Percentiles rank a stretch among this genome's conserved stretches.
Conservation (phyloP, 306 rosid species). For the Castanospermum australe region DNA sequence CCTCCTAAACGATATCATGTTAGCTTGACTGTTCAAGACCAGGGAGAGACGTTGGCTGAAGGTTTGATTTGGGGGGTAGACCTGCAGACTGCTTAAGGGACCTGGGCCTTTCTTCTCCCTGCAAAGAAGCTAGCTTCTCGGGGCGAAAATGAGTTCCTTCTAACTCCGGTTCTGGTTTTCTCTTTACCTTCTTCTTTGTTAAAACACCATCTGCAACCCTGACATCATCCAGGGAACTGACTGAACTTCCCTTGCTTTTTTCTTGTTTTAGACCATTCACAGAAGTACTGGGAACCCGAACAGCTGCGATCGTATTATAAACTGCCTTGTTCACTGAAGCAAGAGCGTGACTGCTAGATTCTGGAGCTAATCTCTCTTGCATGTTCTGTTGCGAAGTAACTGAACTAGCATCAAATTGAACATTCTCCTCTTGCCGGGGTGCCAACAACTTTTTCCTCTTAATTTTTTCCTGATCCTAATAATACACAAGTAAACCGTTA, state of each 20-base stretch:
- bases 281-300: conserved; percentile 52
- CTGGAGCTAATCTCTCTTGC: conserved; percentile 59
- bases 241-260: conserved; percentile 66
- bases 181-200: conserved; percentile 75
- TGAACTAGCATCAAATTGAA: conserved; percentile 51
- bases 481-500: conserved; percentile 18
- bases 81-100: conserved; percentile 59
- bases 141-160: conserved; percentile 57
- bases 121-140: conserved; percentile 55
- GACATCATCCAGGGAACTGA: conserved; percentile 55
- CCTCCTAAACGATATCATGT: conserved; percentile 48
- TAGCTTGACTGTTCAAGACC: conserved; percentile 91
- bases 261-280: conserved; percentile 62
- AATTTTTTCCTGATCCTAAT: conserved; percentile 74
- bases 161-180: conserved; percentile 70
- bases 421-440: conserved; percentile 58
- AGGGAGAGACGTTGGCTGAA: conserved; percentile 57
- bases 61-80: conserved; percentile 55
- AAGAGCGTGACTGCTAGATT: conserved; percentile 52
- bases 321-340: conserved; percentile 49
- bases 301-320: conserved; percentile 42
- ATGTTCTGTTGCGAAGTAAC: conserved; percentile 50
- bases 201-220: conserved; percentile 58
- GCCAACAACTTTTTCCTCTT: conserved; percentile 75
- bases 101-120: conserved; percentile 73